A percentile compares a stretch with the other conserved stretches of the same genome.
Evolutionary conservation across 805 yeast genomes (phyloP).

Genomic region (Wickerhamiella shivajii): DNA sequence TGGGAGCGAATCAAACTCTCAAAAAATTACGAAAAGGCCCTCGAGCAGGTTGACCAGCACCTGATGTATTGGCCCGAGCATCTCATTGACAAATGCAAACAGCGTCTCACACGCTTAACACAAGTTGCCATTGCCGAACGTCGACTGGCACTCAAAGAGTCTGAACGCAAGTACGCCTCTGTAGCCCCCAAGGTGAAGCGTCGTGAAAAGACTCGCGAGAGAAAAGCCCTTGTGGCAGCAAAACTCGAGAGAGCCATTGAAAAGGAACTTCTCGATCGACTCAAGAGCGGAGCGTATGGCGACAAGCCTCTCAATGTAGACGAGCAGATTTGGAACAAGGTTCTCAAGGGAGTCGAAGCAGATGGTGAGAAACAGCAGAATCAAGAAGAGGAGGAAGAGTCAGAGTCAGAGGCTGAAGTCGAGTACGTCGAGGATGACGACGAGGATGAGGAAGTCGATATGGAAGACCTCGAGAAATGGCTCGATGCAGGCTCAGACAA

Average conservation of each 20-base stretch:
- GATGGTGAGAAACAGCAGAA: conserved; percentile 46
- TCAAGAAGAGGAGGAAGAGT: conserved; percentile 32
- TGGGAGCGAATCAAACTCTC: conserved; percentile 93
- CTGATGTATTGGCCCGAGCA: conserved; percentile 88
- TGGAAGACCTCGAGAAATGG: conserved; percentile 91
- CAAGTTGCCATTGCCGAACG: conserved; percentile 94
- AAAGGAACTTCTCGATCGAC: conserved; percentile 82
- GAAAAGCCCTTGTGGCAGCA: conserved; percentile 94
- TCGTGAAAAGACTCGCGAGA: conserved; percentile 86
- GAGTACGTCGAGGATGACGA: conserved; percentile 87
- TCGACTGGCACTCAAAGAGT: conserved; percentile 76
- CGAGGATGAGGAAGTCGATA: conserved; percentile 55
- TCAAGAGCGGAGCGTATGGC: conserved; percentile 96
- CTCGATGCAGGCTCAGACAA: conserved; percentile 31
- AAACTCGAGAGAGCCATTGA: conserved; percentile 93
- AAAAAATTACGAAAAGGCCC: conserved; percentile 76
- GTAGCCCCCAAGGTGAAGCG: conserved; percentile 87
- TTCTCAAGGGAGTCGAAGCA: conserved; percentile 61
- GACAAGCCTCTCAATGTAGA: conserved; percentile 96
- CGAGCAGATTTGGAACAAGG: conserved; percentile 89
- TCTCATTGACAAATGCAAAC: conserved; percentile 85
- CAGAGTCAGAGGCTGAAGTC: conserved; percentile 50
- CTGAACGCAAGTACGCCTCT: conserved; percentile 87
- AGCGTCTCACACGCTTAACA: conserved; percentile 82
- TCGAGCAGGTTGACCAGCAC: conserved; percentile 77